Conservation (phyloP, 345 rosid genomes). For the Diplotaxis tenuifolia region DNA sequence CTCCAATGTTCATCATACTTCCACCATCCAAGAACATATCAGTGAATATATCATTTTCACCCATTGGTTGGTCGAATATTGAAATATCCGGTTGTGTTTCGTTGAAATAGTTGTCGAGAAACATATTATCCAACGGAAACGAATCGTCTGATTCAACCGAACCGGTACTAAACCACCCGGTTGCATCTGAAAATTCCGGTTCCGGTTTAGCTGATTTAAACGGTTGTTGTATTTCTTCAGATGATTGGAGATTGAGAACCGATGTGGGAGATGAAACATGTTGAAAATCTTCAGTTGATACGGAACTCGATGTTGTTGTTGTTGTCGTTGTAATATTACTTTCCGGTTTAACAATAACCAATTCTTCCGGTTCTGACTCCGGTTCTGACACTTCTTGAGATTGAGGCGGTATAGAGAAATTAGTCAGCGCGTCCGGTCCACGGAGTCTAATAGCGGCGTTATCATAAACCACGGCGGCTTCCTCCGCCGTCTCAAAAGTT, state of each 20-base stretch:
- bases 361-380: constrained; percentile 17
- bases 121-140: constrained; percentile 47
- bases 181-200: constrained; percentile 6
- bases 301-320: constrained; percentile 43
- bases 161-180: constrained; percentile 37
- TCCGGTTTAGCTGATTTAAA: constrained; percentile 25
- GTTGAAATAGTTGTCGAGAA: constrained; percentile 59
- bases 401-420: constrained; percentile 53
- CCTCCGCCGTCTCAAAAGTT: constrained; percentile 87
- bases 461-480: constrained; percentile 92
- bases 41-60: constrained; percentile 36
- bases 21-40: constrained; percentile 43
- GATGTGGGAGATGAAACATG: constrained; percentile 74
- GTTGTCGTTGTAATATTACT: constrained; percentile 7
- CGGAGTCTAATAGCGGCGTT: constrained; percentile 87
- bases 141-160: constrained; percentile 44
- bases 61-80: constrained; percentile 48
- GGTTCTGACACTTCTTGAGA: constrained; percentile 10
- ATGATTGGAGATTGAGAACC: constrained; percentile 56
- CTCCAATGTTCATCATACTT: constrained; percentile 37
- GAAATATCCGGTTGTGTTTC: constrained; percentile 46
- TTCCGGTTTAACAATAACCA: constrained; percentile 33
- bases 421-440: constrained; percentile 83
- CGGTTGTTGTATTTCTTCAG: constrained; percentile 49
- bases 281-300: constrained; percentile 63